Base-by-base conservation (phyloP, 2,329 filamentous ascomycete species). In the Ophiostoma sp. region DNA sequence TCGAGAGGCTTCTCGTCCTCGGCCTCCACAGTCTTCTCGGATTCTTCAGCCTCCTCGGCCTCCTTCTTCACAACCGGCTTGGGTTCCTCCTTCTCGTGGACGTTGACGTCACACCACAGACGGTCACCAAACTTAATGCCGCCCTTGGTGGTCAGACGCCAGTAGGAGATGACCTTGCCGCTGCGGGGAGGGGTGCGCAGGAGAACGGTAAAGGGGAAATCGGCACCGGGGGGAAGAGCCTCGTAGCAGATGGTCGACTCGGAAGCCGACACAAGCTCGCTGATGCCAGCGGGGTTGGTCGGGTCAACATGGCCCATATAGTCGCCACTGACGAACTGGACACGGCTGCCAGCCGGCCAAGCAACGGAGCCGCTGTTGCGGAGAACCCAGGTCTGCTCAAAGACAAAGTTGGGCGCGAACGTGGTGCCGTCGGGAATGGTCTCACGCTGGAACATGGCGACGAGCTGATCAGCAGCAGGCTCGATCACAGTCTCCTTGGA, bases 221-320 rank as follows among this genome's bases (percentile, higher is more conserved):
- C 86, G 76, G 94, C 85, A 42, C 92, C 92, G 49, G 91, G 87
- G 66, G 85, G 83, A 52, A 98, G 83, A 27, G 88, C 79, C 40
- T 84, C 82, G 70, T 87, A 85, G 76, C 92, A 87, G 68, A 90
- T 84, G 66, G 92, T 95, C 76, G 91, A 96, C 81, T 95, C 90
- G 68, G 88, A 91, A 67, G 93, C 92, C 45, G 87, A 87, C 49
- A 88, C 85, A 69, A 97, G 87, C 73, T 93, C 88, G 52, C 85
- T 84, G 68, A 92, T 87, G 73, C 89, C 91, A n/a, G 90, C 88
- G 38, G 93, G 91, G 74, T 90, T 90, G 71, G 84, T 85, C 66
- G 90, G 87, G 77, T 97, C 91, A 67, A 97, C 85, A 73, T 93
- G 90, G 74, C 96, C 92, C 95, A 99, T 98, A 79, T 94, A 93